These are phyloP conservation scores for Globisporangium nagaii DNA, from an alignment of 352 stramenopile genomes.

Conservation along the genomic window DNA sequence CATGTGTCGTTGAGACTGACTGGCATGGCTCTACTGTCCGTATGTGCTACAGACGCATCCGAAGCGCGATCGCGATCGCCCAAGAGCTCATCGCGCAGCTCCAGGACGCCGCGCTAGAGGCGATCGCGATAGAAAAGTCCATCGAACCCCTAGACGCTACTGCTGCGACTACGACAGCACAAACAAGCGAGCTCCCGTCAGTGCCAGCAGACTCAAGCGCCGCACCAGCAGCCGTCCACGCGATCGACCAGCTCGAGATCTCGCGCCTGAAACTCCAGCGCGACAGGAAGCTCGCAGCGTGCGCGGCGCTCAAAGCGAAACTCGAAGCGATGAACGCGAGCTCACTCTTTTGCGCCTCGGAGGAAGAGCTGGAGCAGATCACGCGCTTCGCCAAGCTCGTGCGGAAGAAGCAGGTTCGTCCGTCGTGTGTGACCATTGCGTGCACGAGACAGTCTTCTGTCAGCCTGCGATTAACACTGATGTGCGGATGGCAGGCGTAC, in stretches of 20 bases:
- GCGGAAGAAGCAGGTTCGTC: slow-evolving; percentile 25
- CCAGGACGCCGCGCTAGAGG: slow-evolving; percentile 11
- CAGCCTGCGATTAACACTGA: neutral
- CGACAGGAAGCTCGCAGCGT: slow-evolving; percentile 16
- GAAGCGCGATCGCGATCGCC: slow-evolving; percentile 3
- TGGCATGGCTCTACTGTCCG: too few species aligned
- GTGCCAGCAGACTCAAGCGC: neutral
- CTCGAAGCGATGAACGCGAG: slow-evolving; percentile 16
- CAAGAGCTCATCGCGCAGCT: slow-evolving; percentile 12
- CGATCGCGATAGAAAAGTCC: slow-evolving; percentile 12
- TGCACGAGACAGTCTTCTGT: neutral
- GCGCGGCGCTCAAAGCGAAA: slow-evolving; percentile 12
- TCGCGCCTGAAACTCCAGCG: slow-evolving; percentile 21
- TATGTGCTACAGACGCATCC: neutral
- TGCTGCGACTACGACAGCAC: neutral
- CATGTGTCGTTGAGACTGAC: neutral
- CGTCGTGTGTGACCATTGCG: too few species aligned
- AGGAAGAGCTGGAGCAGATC: neutral
- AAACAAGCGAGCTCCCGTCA: neutral
- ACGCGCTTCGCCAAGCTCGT: slow-evolving; percentile 16
- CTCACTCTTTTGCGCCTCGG: slow-evolving; percentile 8
- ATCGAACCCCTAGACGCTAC: neutral
- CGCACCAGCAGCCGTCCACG: neutral
- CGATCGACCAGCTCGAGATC: slow-evolving; percentile 8
- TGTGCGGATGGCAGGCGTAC: slow-evolving; percentile 4